A percentile compares a stretch with the other conserved stretches of the same genome.
phyloP scores from a whole-genome alignment of 2,329 filamentous ascomycete genomes.

The Dactylellina cionopaga region DNA sequence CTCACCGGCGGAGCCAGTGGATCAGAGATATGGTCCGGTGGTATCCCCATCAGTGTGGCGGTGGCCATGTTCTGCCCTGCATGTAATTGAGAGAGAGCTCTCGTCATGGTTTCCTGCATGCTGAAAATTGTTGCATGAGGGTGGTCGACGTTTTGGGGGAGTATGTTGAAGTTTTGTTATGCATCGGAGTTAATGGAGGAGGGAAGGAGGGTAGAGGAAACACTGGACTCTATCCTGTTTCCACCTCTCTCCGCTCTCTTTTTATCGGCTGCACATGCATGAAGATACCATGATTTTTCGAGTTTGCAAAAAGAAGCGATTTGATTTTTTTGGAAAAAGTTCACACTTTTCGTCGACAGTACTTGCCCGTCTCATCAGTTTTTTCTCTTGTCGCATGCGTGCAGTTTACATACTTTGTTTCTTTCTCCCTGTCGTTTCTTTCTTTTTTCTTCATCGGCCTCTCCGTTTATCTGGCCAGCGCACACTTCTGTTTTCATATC shows the following conservation, averaged over 20 bases:
- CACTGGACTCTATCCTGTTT: conserved; percentile 21
- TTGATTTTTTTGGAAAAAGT: conserved; percentile 11
- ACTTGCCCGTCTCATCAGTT: conserved; percentile 6
- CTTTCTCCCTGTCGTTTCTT: neutral
- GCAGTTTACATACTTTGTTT: neutral
- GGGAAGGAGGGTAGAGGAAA: conserved; percentile 35
- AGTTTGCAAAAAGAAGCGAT: conserved; percentile 5
- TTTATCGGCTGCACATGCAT: conserved; percentile 9
- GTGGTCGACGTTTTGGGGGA: too few species aligned
- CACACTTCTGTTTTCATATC: conserved; percentile 35
- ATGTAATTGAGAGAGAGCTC: conserved; percentile 21
- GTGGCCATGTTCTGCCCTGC: conserved; percentile 47
- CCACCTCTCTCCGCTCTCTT: conserved; percentile 14
- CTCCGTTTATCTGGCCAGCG: conserved; percentile 42
- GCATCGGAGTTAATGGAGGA: neutral
- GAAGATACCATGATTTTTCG: conserved; percentile 2
- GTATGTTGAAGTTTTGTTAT: too few species aligned
- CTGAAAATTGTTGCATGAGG: conserved; percentile 5
- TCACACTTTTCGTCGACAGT: conserved; percentile 7
- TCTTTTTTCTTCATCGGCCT: neutral
- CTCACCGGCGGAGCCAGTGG: conserved; percentile 37
- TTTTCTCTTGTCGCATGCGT: neutral
- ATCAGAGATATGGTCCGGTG: conserved; percentile 45
- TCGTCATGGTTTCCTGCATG: neutral
- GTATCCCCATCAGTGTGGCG: conserved; percentile 50